Evolutionary conservation across 2,329 filamentous ascomycete genomes (phyloP).

Genomic region (Escovopsis sp.): DNA sequence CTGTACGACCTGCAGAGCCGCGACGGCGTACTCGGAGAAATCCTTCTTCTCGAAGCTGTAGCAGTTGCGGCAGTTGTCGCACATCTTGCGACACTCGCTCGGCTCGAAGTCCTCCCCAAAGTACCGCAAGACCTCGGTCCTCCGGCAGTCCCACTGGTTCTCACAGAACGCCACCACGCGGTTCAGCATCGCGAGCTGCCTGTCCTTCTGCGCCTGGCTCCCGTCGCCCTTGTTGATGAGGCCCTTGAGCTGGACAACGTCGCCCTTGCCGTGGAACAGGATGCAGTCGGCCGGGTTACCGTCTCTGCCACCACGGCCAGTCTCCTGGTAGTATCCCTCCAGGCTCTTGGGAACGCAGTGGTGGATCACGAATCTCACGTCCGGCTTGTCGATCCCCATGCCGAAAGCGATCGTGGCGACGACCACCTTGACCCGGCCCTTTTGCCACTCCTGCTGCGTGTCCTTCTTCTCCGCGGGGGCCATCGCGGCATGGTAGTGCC

Average conservation of each 20-base stretch:
- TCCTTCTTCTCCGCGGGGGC: slow-evolving; percentile 48
- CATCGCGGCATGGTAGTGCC: slow-evolving; percentile 78
- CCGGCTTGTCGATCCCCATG: slow-evolving; percentile 98
- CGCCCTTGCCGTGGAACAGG: slow-evolving; percentile 71
- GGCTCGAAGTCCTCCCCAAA: slow-evolving; percentile 74
- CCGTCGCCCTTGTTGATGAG: slow-evolving; percentile 78
- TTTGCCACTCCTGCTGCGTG: slow-evolving; percentile 73
- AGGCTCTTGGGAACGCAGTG: slow-evolving; percentile 85
- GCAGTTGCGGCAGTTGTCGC: slow-evolving; percentile 78
- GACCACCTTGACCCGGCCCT: slow-evolving; percentile 66
- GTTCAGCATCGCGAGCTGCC: slow-evolving; percentile 72
- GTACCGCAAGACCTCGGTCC: slow-evolving; percentile 80
- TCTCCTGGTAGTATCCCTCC: slow-evolving; percentile 97
- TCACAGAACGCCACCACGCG: slow-evolving; percentile 80
- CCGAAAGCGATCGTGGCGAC: slow-evolving; percentile 97
- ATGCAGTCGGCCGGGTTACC: slow-evolving; percentile 78
- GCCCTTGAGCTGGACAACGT: slow-evolving; percentile 55
- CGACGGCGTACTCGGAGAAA: slow-evolving; percentile 58
- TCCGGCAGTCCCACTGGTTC: slow-evolving; percentile 73
- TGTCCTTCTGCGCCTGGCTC: slow-evolving; percentile 61
- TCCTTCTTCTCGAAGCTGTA: slow-evolving; percentile 58
- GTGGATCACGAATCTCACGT: slow-evolving; percentile 94
- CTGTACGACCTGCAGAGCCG: slow-evolving; percentile 54
- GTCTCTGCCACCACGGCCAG: slow-evolving; percentile 84
- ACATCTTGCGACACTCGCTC: slow-evolving; percentile 56